These are phyloP conservation scores for Epichloe scottii DNA, from an alignment of 2,329 filamentous ascomycete genomes.

Conservation along the genomic window DNA sequence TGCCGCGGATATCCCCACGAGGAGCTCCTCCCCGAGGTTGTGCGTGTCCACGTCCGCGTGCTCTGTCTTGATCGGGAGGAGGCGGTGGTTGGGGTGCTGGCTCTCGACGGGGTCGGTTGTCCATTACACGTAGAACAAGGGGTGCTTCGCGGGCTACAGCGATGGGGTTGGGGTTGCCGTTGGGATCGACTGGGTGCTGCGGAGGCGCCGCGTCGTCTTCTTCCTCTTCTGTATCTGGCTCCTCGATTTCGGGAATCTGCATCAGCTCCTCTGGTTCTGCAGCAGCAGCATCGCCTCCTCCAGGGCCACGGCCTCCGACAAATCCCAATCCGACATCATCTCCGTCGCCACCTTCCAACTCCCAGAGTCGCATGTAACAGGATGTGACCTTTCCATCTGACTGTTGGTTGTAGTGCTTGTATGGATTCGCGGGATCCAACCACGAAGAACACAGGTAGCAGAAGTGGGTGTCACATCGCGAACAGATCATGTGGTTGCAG, in stretches of 20 bases:
- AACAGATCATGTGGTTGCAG: constrained; percentile 96
- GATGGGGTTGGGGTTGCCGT: constrained; percentile 19
- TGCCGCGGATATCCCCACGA: not conserved
- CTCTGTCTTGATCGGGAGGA: not conserved
- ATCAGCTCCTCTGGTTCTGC: not conserved
- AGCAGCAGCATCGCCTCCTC: not conserved
- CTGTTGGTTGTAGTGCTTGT: constrained; percentile 71
- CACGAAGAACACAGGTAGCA: constrained; percentile 91
- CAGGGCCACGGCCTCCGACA: constrained; percentile 22
- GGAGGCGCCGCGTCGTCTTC: constrained; percentile 14
- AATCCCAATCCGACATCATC: constrained; percentile 35
- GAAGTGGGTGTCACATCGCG: constrained; percentile 80
- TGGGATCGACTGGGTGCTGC: constrained; percentile 15
- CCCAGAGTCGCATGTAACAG: constrained; percentile 85
- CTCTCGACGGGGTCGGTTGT: constrained; percentile 20
- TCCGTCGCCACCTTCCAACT: constrained; percentile 70
- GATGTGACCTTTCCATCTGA: constrained; percentile 38
- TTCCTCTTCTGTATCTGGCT: constrained; percentile 11
- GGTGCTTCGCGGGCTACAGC: constrained; percentile 43
- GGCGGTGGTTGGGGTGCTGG: constrained; percentile 1
- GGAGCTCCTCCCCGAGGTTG: not conserved
- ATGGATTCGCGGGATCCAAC: constrained; percentile 71
- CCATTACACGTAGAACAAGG: constrained; percentile 41
- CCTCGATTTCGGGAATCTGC: constrained; percentile 8
- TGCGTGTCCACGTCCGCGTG: not conserved